Evolutionary conservation across 2,329 filamentous ascomycete genomes (phyloP).

Genomic region (Penicillium sp.): DNA sequence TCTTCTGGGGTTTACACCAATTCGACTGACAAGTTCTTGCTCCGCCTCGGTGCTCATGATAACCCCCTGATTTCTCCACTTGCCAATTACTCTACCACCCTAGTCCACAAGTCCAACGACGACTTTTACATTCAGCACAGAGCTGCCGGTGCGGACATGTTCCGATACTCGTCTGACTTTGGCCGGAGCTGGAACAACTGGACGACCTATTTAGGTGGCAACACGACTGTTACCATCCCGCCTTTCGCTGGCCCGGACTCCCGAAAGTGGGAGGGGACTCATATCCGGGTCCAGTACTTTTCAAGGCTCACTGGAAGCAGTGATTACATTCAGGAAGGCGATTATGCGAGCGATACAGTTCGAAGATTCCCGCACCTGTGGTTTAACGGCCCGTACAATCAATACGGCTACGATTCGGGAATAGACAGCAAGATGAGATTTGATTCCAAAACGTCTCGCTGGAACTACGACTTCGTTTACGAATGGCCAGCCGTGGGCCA

Average conservation of each 20-base stretch:
- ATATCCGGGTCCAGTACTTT: conserved; percentile 64
- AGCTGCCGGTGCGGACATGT: conserved; percentile 59
- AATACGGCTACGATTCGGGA: conserved; percentile 62
- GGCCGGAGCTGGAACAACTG: conserved; percentile 60
- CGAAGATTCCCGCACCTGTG: conserved; percentile 61
- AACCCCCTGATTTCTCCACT: conserved; percentile 60
- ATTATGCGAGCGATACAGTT: conserved; percentile 40
- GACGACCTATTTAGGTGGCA: conserved; percentile 52
- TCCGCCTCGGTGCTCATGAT: conserved; percentile 56
- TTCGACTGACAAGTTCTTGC: conserved; percentile 57
- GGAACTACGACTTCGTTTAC: conserved; percentile 59
- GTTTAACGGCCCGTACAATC: conserved; percentile 61
- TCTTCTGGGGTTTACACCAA: conserved; percentile 36
- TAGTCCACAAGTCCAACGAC: conserved; percentile 48
- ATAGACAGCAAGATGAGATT: conserved; percentile 52
- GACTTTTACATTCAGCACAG: conserved; percentile 53
- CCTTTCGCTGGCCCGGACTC: conserved; percentile 55
- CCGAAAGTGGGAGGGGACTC: conserved; percentile 61
- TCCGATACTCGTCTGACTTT: conserved; percentile 61
- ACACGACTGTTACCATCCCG: conserved; percentile 47
- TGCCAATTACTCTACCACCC: conserved; percentile 57
- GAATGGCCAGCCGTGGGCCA: conserved; percentile 63
- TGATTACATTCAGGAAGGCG: conserved; percentile 59
- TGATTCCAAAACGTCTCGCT: conserved; percentile 45
- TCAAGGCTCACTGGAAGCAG: conserved; percentile 57